Percentiles rank a stretch among this genome's conserved stretches.
Conservation (phyloP, 331 rosid species). For the Stylosanthes scabra region DNA sequence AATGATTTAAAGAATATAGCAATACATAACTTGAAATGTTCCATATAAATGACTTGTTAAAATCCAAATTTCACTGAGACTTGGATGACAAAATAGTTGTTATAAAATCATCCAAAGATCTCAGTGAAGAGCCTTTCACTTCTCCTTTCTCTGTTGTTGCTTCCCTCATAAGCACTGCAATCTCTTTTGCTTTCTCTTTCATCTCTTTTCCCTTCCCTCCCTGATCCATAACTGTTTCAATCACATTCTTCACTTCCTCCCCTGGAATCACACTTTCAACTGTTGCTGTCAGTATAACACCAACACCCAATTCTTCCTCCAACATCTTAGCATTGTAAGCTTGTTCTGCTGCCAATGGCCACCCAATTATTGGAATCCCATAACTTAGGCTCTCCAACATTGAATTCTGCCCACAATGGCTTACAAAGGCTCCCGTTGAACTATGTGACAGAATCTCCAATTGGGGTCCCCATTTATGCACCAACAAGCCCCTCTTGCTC, state of each 20-base stretch:
- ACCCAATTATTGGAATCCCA: constrained; percentile 75
- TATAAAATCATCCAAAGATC: constrained; percentile 56
- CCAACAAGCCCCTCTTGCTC: constrained; percentile 51
- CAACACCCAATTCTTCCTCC: constrained; percentile 69
- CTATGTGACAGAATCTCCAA: constrained; percentile 67
- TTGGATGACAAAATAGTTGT: constrained; percentile 37
- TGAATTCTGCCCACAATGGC: constrained; percentile 62
- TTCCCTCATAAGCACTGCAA: constrained; percentile 47
- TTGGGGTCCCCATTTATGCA: constrained; percentile 72
- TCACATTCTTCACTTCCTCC: constrained; percentile 53
- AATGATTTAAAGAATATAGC: too few species aligned
- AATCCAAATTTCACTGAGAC: constrained; percentile 2
- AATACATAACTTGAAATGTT: background rate
- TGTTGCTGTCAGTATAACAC: constrained; percentile 58
- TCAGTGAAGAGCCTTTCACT: constrained; percentile 50
- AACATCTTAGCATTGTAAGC: constrained; percentile 70
- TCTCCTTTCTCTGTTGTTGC: constrained; percentile 43
- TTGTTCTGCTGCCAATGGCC: constrained; percentile 85
- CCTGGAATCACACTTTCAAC: constrained; percentile 39
- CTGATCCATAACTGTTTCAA: constrained; percentile 54
- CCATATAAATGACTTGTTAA: background rate
- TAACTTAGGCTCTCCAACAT: constrained; percentile 64
- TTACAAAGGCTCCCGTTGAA: constrained; percentile 55
- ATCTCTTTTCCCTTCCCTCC: constrained; percentile 63
- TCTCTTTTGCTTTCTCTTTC: constrained; percentile 54